Conservation (phyloP, 139 green algal species). For the Picochlorum sp. region DNA sequence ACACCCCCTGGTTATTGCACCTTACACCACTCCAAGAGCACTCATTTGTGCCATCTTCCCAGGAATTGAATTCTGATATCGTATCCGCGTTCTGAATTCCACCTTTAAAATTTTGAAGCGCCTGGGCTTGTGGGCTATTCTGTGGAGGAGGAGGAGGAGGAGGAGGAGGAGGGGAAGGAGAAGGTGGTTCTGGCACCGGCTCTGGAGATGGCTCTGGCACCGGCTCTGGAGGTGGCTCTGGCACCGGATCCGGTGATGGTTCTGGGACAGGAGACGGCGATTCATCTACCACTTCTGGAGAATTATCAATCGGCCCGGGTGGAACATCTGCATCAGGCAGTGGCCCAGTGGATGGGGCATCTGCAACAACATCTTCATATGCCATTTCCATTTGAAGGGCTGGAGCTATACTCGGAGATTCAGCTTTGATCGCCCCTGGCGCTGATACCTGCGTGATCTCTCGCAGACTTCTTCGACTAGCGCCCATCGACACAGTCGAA, state of each 20-base stretch:
- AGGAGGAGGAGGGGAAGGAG: background rate
- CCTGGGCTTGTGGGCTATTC: background rate
- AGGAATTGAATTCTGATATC: background rate
- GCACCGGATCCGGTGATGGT: background rate
- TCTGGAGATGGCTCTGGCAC: background rate
- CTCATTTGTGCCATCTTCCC: background rate
- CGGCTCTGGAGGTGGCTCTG: background rate
- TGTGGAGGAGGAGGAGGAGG: slow-evolving; percentile 1
- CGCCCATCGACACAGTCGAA: no score
- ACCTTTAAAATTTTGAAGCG: background rate
- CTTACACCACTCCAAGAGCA: background rate
- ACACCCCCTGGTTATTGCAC: background rate
- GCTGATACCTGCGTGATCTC: no score
- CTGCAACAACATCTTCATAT: no score
- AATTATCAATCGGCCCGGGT: no score
- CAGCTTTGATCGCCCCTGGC: no score
- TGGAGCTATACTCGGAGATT: no score
- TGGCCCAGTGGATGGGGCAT: no score
- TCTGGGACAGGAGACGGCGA: background rate
- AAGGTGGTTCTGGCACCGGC: background rate
- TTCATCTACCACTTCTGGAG: no score
- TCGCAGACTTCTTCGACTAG: no score
- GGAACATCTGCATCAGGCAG: no score
- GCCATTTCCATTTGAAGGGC: no score
- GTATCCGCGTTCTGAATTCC: background rate